Evolutionary conservation across 768 basidiomycete genomes (phyloP).

Genomic region (Trichaptum fuscoviolaceum): DNA sequence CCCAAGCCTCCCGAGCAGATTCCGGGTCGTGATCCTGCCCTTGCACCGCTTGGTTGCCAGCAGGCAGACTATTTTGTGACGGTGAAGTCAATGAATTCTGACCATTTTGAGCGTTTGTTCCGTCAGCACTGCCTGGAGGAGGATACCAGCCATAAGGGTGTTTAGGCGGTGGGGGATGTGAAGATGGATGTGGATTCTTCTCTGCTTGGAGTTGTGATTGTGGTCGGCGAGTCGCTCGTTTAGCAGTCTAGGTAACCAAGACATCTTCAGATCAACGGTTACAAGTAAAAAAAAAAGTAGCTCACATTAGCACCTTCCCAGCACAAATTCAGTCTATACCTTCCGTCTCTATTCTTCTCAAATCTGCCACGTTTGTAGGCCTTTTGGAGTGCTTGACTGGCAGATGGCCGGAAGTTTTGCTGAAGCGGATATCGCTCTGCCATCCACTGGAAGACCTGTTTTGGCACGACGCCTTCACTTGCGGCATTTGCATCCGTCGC

Average conservation of each 20-base stretch:
- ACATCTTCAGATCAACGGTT: neutral
- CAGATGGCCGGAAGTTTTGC: slow-evolving; percentile 85
- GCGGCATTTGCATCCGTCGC: slow-evolving; percentile 44
- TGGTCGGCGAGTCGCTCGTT: slow-evolving; percentile 74
- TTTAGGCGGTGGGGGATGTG: neutral
- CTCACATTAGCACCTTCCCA: slow-evolving; percentile 84
- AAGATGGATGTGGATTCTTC: neutral
- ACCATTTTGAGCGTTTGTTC: neutral
- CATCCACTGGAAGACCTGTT: slow-evolving; percentile 82
- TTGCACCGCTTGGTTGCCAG: neutral
- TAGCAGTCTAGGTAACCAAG: slow-evolving; percentile 50
- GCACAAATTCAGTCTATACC: slow-evolving; percentile 66
- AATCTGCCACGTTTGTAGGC: slow-evolving; percentile 78
- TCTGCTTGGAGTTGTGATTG: slow-evolving; percentile 41
- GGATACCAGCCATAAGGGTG: neutral
- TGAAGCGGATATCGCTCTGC: slow-evolving; percentile 74
- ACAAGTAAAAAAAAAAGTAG: slow-evolving; percentile 13
- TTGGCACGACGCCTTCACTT: slow-evolving; percentile 62
- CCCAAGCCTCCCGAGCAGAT: slow-evolving; percentile 60
- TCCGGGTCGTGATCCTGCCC: slow-evolving; percentile 14
- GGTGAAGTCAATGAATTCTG: neutral
- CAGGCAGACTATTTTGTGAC: neutral
- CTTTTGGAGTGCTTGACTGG: slow-evolving; percentile 85
- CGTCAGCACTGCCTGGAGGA: neutral
- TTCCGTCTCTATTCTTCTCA: slow-evolving; percentile 66